Evolutionary conservation across 1,139 yeast genomes (phyloP), one percentile per base, ranked within the genome.

Genomic region (Protomyces gravidus): DNA sequence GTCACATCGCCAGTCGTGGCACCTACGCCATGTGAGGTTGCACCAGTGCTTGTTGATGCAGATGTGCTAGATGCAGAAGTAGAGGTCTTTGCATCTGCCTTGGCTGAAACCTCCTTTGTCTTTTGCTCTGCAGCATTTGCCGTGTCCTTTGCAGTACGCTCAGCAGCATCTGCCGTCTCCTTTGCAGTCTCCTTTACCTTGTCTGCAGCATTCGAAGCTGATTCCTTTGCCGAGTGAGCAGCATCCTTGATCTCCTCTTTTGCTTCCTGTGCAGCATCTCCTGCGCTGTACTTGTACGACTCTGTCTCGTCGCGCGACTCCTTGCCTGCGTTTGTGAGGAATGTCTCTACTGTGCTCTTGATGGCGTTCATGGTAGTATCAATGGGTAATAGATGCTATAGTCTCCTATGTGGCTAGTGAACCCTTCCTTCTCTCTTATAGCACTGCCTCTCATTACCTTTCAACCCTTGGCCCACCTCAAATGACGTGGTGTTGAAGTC

Each of bases 261-360:
- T n/a, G 48, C 23, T 25, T 21, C 26, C 9, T 11, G 11, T 23
- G 36, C 19, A 11, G 36, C 36, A 30, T 30, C 36, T 30, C 15
- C 11, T 4, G 36, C 36, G n/a, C 36, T 30, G 36, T 30, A 28
- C 21, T 28, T 47, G 39, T 47, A 47, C n/a, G 50, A 15, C 19
- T 47, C 50, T 15, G 36, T 28, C 19, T 47, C 50, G 9, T 47
- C 50, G 4, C 39, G 21, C 11, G 50, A 9, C 21, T 15, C 50
- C 39, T 47, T 47, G 36, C 19, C 21, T 15, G 50, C 36, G 30
- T 47, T 47, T n/a, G 27, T 47, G 50, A 47, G 17, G 50, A 47
- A 47, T 47, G 50, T 47, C 50, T 47, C 30, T 36, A 47, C 26
- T 13, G 50, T 28, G 23, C 30, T 32, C 50, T 25, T 47, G 49